Evolutionary conservation across 352 stramenopile genomes (phyloP).

Genomic region (Pythium guiyangense): DNA sequence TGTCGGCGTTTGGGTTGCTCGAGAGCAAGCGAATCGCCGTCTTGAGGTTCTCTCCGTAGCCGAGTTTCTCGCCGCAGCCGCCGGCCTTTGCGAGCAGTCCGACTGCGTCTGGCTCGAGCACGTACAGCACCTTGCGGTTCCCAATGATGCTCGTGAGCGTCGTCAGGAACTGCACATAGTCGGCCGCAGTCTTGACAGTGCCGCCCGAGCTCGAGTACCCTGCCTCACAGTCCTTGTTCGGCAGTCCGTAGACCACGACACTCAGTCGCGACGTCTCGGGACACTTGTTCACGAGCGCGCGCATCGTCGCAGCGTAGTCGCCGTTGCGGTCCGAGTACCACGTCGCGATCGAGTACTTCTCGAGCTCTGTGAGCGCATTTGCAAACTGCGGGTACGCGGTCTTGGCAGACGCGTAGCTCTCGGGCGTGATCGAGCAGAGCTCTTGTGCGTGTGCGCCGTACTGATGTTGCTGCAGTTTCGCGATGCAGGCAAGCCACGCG

Average conservation of each 20-base stretch:
- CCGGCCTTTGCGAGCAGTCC: conserved; percentile 36
- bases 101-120: conserved; percentile 68
- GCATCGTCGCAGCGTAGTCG: conserved; percentile 10
- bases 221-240: conserved; percentile 68
- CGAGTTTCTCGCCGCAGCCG: conserved; percentile 22
- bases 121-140: conserved; percentile 52
- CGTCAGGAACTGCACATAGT: conserved; percentile 50
- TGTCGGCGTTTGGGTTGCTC: conserved; percentile 51
- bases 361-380: conserved; percentile 28
- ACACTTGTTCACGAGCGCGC: conserved; percentile 30
- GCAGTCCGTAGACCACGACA: conserved; percentile 68
- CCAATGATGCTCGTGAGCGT: conserved; percentile 36
- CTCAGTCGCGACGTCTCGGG: conserved; percentile 33
- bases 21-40: conserved; percentile 41
- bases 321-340: conserved; percentile 52
- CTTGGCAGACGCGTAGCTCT: conserved; percentile 19
- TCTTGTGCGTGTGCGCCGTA: too few relatives aligned
- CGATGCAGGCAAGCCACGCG: too few relatives aligned
- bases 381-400: conserved; percentile 28
- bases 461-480: too few relatives aligned
- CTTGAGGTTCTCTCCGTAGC: conserved; percentile 49
- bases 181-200: conserved; percentile 23
- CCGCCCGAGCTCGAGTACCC: conserved; percentile 40
- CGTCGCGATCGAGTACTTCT: too few relatives aligned
- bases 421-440: conserved; percentile 1